Evolutionary conservation across 2,329 filamentous ascomycete species (phyloP).

Genomic region (Trichoderma sp.): DNA sequence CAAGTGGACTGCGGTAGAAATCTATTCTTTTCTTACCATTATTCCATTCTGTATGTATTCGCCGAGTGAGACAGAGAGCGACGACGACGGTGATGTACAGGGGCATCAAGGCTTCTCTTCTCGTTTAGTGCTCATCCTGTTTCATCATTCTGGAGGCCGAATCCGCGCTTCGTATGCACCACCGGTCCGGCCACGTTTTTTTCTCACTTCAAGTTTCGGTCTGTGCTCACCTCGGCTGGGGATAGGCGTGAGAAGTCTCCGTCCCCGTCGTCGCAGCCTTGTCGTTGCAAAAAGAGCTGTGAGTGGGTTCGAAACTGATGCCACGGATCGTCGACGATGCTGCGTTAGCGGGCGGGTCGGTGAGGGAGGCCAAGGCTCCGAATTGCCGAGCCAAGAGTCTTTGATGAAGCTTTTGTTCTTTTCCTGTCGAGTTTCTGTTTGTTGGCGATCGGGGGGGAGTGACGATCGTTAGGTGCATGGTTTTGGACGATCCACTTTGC

Average conservation of each 20-base stretch:
- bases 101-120: background rate
- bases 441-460: no score
- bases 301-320: background rate
- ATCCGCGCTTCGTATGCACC: background rate
- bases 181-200: constrained; percentile 14
- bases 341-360: background rate
- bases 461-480: no score
- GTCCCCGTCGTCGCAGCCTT: background rate
- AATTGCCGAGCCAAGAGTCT: background rate
- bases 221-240: constrained; percentile 1
- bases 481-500: no score
- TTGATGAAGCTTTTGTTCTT: background rate
- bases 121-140: background rate
- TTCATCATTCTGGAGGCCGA: background rate
- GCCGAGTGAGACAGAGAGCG: background rate
- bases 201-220: background rate
- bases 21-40: background rate
- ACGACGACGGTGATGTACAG: background rate
- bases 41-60: background rate
- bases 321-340: background rate
- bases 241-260: background rate
- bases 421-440: no score
- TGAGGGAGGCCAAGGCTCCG: background rate
- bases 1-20: background rate
- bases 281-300: background rate